These are phyloP conservation scores for Calonectria montana DNA, from an alignment of 2,329 filamentous ascomycete species.

Conservation along the genomic window DNA sequence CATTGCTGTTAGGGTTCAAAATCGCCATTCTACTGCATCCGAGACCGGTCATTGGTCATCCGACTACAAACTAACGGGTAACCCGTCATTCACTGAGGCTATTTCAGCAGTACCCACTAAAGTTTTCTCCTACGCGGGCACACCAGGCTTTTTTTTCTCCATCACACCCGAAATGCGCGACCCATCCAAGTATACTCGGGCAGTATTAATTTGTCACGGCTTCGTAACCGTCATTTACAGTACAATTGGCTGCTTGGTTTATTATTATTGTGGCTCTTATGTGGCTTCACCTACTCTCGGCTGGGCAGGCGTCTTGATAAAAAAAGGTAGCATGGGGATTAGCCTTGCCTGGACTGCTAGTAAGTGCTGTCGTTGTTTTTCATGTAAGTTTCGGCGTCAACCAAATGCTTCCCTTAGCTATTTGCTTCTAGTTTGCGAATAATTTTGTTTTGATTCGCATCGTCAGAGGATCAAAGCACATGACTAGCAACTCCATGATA, in stretches of 20 bases:
- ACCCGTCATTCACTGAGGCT: constrained; percentile 45
- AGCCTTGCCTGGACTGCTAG: constrained; percentile 43
- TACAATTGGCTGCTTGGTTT: constrained; percentile 52
- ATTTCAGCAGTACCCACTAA: constrained; percentile 47
- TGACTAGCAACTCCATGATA: constrained; percentile 41
- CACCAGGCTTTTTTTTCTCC: constrained; percentile 49
- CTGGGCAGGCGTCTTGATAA: constrained; percentile 53
- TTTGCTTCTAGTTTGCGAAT: not conserved
- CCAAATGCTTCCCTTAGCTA: not conserved
- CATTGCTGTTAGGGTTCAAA: constrained; percentile 28
- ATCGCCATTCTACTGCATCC: constrained; percentile 28
- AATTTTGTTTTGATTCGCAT: constrained; percentile 35
- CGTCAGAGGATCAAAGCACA: constrained; percentile 44
- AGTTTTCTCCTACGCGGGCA: constrained; percentile 52
- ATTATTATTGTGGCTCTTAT: constrained; percentile 58
- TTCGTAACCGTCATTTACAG: constrained; percentile 47
- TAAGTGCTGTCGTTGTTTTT: constrained; percentile 23
- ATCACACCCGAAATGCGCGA: constrained; percentile 48
- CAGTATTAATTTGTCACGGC: constrained; percentile 40
- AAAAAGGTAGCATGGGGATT: constrained; percentile 58
- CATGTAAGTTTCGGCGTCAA: not conserved
- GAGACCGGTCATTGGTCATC: constrained; percentile 38
- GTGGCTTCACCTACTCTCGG: constrained; percentile 59
- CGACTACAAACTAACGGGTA: constrained; percentile 45
- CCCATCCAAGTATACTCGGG: constrained; percentile 36